These are phyloP conservation scores for Neurospora sp. DNA, from an alignment of 495 filamentous ascomycete genomes.

Conservation along the genomic window DNA sequence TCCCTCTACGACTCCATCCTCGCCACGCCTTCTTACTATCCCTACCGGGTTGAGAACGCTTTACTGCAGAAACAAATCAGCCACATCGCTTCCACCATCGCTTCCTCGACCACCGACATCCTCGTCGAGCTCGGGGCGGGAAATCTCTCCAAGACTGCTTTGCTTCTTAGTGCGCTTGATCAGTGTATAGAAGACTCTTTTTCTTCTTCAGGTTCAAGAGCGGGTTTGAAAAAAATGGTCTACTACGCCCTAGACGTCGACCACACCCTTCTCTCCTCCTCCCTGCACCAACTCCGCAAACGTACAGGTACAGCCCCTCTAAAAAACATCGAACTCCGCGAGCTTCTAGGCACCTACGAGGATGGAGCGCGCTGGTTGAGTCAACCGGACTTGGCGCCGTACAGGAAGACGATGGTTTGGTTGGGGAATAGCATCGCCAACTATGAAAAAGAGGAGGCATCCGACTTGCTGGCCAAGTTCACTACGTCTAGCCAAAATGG, in stretches of 20 bases:
- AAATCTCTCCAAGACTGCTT: constrained; percentile 6
- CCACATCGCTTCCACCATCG: constrained; percentile 2
- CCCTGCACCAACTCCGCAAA: background rate
- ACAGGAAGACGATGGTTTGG: constrained; percentile 4
- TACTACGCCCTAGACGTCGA: constrained; percentile 14
- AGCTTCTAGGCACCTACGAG: constrained; percentile 7
- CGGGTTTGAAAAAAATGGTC: background rate
- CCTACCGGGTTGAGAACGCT: constrained; percentile 7
- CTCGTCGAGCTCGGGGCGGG: constrained; percentile 10
- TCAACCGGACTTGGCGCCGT: background rate
- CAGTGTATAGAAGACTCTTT: background rate
- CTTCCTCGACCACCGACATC: constrained; percentile 1
- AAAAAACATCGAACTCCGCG: background rate
- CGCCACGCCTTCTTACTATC: constrained; percentile 2
- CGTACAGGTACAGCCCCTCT: background rate
- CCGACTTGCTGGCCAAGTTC: background rate
- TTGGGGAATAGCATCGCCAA: constrained; percentile 10
- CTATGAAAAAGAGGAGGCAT: background rate
- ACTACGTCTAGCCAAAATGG: background rate
- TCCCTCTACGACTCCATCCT: constrained; percentile 7
- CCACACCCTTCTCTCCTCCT: background rate
- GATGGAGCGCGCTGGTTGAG: constrained; percentile 5
- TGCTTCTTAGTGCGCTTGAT: constrained; percentile 1
- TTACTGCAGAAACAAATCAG: background rate
- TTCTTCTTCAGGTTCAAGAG: too few relatives aligned